Base-by-base conservation (phyloP, 1,139 yeast genomes). In the Kodamaea alishanica region DNA sequence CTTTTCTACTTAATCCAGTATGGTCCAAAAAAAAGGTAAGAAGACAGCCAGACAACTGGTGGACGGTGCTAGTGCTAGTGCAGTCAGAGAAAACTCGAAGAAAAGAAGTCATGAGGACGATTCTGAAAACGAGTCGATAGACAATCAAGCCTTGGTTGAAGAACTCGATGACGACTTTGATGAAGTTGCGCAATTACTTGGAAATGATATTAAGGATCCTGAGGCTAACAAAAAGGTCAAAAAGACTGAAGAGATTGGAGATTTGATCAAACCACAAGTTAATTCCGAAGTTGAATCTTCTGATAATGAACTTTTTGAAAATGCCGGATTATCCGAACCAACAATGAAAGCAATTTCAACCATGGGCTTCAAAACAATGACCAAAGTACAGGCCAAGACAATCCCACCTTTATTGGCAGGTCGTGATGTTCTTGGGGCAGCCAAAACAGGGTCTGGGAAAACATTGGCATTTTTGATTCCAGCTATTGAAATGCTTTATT, bases 361-460 rank as follows among this genome's bases (percentile, higher is more conserved):
- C 32, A 85, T 92, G 96, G 97, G 96, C 1, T 90, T 90, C 66
- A 71, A 77, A 12, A 83, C 72, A 42, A 87, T 90, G 97, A 92
- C 98, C 5, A 78, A 83, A 43, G 97, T 90, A 9, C 98, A 90
- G 65, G 85, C 95, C 28, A 81, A 89, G 61, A 88, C 97, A 10
- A 90, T 90, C 42, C 97, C 97, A 6, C 97, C 97, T 10, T 71
- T 92, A 48, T 70, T 90, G 51, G 96, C 97, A 0, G 97, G 98
- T 32, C 79, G 90, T 53, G 97, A 90, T 65, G 97, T 90, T 23
- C 75, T 90, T 41, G 97, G 97, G 50, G 97, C 97, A 38, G 98
- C 98, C 40, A 90, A 92, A 67, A 92, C 98, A 1, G 98, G 98
- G 34, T 89, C 97, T 1, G 98, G 98, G 61, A 92, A 92, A 67